Evolutionary conservation across 2,329 filamentous ascomycete species (phyloP), one percentile per base, ranked within the genome.

Genomic region (Aspergillus fructus): DNA sequence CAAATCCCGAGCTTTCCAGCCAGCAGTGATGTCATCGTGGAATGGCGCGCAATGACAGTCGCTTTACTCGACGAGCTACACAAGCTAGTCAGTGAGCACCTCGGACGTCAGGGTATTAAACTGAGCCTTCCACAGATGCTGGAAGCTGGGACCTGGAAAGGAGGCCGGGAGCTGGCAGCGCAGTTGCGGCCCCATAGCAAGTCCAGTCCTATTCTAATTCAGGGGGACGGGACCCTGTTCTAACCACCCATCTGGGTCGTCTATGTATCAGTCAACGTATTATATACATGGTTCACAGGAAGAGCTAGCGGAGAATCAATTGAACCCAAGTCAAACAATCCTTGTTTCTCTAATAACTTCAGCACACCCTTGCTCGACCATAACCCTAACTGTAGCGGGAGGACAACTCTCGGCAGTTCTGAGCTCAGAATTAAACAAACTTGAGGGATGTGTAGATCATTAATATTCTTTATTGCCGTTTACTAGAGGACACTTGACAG

Each of bases 31-130:
- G 84, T 85, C 2, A 79, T 87, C 47, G 85, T 88, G 0, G 85
- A 88, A 66, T 88, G 85, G 85, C 77, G 85, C 15, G 85, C 83
- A 8, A 79, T 85, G 58, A 88, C 85, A 0, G 79, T 88, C 5
- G 84, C 83, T 0, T 76, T 88, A 54, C 74, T 88, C 2, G 85
- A 88, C 63, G 72, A 73, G 59, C 72, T 88, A 39, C 79, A 79
- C 54, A 63, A 61, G 2, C 79, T 82, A 49, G 79, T 86, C 34
- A 63, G 64, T 3, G 72, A 77, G 49, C 67, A 66, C 6, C 54
- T 72, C 11, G 60, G 75, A 56, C 71, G 74, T 2, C 64, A 76
- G 4, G 59, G 69, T 24, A 52, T 84, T 52, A 78, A 66, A 41
- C 72, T 84, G 69, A 27, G 24, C 3, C 24, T 27, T 3, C 75